Percentiles rank a stretch among this genome's conserved stretches.
phyloP scores from a whole-genome alignment of 2,329 filamentous ascomycete species.

The Botrytis squamosa region DNA sequence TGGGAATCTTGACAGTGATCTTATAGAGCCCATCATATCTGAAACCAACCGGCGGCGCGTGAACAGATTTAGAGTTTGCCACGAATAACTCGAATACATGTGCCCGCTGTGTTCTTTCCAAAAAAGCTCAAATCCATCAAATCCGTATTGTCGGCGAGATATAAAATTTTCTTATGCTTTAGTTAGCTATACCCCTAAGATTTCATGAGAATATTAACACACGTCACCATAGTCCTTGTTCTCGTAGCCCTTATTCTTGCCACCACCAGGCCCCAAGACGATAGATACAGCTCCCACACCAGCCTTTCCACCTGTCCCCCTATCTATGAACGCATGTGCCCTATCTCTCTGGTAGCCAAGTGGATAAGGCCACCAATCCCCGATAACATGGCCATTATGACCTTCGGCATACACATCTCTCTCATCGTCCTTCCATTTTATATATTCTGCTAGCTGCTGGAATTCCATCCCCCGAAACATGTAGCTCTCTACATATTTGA shows the following conservation, averaged over 20 bases:
- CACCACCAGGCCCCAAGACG: constrained; percentile 45
- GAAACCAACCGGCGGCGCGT: constrained; percentile 49
- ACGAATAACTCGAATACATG: constrained; percentile 52
- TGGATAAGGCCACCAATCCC: constrained; percentile 54
- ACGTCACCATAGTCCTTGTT: constrained; percentile 49
- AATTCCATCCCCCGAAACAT: neutral
- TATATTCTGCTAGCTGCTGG: fast-evolving
- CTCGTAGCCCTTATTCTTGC: constrained; percentile 28
- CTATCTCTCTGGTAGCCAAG: constrained; percentile 47
- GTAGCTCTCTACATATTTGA: neutral
- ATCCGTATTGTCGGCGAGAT: constrained; percentile 51
- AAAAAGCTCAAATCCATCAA: constrained; percentile 43
- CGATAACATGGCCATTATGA: constrained; percentile 38
- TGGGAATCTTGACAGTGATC: constrained; percentile 37
- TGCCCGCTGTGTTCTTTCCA: constrained; percentile 29
- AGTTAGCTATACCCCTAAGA: neutral
- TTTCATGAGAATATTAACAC: constrained; percentile 5
- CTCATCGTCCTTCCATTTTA: neutral
- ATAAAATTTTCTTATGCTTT: constrained; percentile 44
- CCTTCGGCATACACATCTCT: constrained; percentile 31
- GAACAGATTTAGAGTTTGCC: constrained; percentile 42
- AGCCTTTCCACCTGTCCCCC: constrained; percentile 49
- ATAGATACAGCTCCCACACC: constrained; percentile 51
- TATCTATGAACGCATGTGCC: constrained; percentile 49
- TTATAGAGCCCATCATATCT: constrained; percentile 58